Conservation (phyloP, 148 eudicot genomes). For the Chenopodium berlandieri region DNA sequence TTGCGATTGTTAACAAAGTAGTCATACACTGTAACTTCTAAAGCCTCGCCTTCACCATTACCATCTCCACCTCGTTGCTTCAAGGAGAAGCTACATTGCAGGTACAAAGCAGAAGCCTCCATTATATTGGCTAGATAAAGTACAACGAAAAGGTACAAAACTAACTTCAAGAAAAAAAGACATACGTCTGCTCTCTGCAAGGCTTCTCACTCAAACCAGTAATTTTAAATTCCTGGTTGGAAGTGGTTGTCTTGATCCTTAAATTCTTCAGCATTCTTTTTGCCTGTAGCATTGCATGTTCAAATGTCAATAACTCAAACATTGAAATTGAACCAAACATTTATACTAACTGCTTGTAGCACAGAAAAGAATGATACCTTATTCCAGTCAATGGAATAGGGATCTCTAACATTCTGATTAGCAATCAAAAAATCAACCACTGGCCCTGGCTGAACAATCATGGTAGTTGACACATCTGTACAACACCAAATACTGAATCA, state of each 20-base stretch:
- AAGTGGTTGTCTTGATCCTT: slow-evolving; percentile 70
- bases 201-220: slow-evolving; percentile 70
- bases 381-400: slow-evolving; percentile 74
- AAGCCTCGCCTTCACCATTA: slow-evolving; percentile 47
- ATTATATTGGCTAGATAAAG: background rate
- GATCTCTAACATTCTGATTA: slow-evolving; percentile 80
- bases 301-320: background rate
- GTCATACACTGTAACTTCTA: slow-evolving; percentile 78
- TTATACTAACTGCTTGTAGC: background rate
- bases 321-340: background rate
- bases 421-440: slow-evolving; percentile 74
- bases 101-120: background rate
- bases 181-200: slow-evolving; percentile 70
- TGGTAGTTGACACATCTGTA: slow-evolving; percentile 94
- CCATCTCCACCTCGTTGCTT: slow-evolving; percentile 56
- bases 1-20: slow-evolving; percentile 74
- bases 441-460: slow-evolving; percentile 93
- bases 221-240: slow-evolving; percentile 79
- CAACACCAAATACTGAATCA: background rate
- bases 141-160: background rate
- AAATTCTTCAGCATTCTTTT: slow-evolving; percentile 78
- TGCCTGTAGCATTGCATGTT: slow-evolving; percentile 43
- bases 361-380: slow-evolving; percentile 41
- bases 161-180: background rate
- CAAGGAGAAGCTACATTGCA: slow-evolving; percentile 51